Percentiles rank a stretch among this genome's conserved stretches.
Conservation (phyloP, 2,329 filamentous ascomycete genomes). For the Cladophialophora chaetospira region DNA sequence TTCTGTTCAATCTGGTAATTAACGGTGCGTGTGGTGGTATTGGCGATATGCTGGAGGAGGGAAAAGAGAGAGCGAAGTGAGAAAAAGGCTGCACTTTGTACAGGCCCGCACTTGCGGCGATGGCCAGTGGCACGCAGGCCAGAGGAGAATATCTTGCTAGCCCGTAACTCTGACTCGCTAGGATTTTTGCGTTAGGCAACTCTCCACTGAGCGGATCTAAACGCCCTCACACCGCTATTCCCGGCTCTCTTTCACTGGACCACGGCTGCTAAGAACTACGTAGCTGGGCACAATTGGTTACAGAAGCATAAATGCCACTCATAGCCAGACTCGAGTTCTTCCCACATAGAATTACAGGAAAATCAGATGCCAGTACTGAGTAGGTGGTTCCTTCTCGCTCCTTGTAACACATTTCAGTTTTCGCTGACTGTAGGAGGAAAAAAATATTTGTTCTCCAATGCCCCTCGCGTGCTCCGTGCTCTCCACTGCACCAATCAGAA, state of each 20-base stretch:
- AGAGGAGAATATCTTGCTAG: conserved; percentile 3
- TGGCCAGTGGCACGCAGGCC: conserved; percentile 5
- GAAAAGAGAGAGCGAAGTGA: conserved; percentile 26
- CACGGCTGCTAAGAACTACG: neutral
- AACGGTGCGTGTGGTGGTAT: conserved; percentile 17
- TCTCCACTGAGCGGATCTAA: conserved; percentile 3
- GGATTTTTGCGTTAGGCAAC: neutral
- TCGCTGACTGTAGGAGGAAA: neutral
- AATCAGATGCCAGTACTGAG: no score
- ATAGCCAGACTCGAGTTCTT: neutral
- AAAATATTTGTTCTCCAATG: conserved; percentile 1
- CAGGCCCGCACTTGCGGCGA: neutral
- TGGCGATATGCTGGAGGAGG: conserved; percentile 34
- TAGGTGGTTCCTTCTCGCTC: no score
- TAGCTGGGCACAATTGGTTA: conserved; percentile 8
- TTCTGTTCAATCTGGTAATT: conserved; percentile 10
- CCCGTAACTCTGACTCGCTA: conserved; percentile 1
- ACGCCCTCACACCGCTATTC: conserved; percentile 18
- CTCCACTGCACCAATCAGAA: neutral
- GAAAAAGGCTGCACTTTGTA: conserved; percentile 8
- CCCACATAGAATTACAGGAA: no score
- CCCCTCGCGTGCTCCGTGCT: conserved; percentile 7
- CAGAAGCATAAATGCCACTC: neutral
- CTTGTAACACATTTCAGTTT: no score
- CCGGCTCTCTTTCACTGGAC: conserved; percentile 3